Conservation (phyloP, 768 basidiomycete genomes). For the Porphyrellus cyaneotinctus region DNA sequence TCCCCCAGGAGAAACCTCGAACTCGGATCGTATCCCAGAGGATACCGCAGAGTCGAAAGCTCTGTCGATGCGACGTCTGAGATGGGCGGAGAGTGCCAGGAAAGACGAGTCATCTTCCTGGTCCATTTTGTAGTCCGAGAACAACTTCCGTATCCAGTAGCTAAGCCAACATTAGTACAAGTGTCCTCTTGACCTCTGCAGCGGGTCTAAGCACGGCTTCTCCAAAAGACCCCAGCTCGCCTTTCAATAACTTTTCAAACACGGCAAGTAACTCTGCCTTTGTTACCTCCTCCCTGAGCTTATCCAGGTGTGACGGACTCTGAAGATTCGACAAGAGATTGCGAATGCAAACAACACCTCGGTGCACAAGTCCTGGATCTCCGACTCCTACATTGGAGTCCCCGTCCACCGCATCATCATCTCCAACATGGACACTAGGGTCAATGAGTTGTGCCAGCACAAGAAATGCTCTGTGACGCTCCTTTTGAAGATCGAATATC, state of each 20-base stretch:
- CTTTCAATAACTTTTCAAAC: conserved; percentile 48
- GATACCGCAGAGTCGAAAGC: conserved; percentile 44
- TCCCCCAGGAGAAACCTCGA: conserved; percentile 26
- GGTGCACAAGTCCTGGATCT: conserved; percentile 66
- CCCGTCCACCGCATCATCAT: conserved; percentile 36
- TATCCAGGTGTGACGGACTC: conserved; percentile 35
- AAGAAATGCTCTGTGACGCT: conserved; percentile 58
- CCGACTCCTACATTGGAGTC: conserved; percentile 27
- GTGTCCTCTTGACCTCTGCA: conserved; percentile 45
- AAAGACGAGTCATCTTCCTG: conserved; percentile 33
- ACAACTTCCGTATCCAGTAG: not conserved
- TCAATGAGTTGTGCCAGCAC: conserved; percentile 68
- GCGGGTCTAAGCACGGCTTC: conserved; percentile 45
- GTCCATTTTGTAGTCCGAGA: not conserved
- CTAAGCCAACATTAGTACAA: conserved; percentile 29
- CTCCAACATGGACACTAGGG: conserved; percentile 39
- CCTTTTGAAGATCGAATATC: conserved; percentile 61
- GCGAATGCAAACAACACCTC: conserved; percentile 70
- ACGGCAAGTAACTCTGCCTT: conserved; percentile 51
- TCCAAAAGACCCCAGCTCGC: conserved; percentile 31
- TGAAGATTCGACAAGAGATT: conserved; percentile 55
- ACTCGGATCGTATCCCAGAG: conserved; percentile 2
- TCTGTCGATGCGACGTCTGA: conserved; percentile 48
- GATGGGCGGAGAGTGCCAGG: conserved; percentile 35
- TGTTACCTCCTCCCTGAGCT: conserved; percentile 49